phyloP scores from a whole-genome alignment of 2,329 filamentous ascomycete species.

The Fusarium lyarnte region DNA sequence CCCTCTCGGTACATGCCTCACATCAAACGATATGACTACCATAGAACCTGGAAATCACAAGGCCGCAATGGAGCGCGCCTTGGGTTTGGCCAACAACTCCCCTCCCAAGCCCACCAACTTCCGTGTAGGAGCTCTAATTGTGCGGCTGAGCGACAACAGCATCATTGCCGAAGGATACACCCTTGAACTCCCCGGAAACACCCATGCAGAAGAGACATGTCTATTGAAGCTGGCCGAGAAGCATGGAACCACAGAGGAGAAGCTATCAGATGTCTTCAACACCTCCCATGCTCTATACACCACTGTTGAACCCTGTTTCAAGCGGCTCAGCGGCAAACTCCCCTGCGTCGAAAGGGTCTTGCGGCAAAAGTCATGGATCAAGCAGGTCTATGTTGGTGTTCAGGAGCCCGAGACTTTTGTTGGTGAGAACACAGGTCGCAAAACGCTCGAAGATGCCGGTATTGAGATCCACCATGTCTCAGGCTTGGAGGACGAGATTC shows the following conservation, averaged over 20 bases:
- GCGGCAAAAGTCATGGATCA: slow-evolving; percentile 68
- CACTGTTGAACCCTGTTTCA: slow-evolving; percentile 87
- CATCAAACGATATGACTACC: slow-evolving; percentile 34
- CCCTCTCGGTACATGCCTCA: background rate
- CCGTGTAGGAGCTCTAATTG: slow-evolving; percentile 90
- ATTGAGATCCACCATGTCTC: slow-evolving; percentile 77
- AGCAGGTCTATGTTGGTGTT: slow-evolving; percentile 86
- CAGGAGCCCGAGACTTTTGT: slow-evolving; percentile 93
- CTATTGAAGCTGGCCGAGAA: slow-evolving; percentile 74
- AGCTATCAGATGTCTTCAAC: slow-evolving; percentile 56
- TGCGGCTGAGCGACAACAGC: slow-evolving; percentile 64
- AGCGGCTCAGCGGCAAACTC: slow-evolving; percentile 77
- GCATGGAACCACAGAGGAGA: slow-evolving; percentile 61
- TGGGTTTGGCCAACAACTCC: slow-evolving; percentile 80
- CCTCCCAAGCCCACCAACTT: slow-evolving; percentile 92
- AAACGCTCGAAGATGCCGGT: slow-evolving; percentile 75
- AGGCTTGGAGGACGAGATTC: slow-evolving; percentile 83
- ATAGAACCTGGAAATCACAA: slow-evolving; percentile 54
- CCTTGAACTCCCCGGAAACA: slow-evolving; percentile 89
- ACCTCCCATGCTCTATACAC: slow-evolving; percentile 74
- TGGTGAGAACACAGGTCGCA: slow-evolving; percentile 78
- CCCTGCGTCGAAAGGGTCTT: slow-evolving; percentile 85
- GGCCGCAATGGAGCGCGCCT: slow-evolving; percentile 72
- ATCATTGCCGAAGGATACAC: slow-evolving; percentile 88
- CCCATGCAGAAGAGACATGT: slow-evolving; percentile 95